phyloP scores from a whole-genome alignment of 108 stramenopile genomes.

The Nitzschia putrida region DNA sequence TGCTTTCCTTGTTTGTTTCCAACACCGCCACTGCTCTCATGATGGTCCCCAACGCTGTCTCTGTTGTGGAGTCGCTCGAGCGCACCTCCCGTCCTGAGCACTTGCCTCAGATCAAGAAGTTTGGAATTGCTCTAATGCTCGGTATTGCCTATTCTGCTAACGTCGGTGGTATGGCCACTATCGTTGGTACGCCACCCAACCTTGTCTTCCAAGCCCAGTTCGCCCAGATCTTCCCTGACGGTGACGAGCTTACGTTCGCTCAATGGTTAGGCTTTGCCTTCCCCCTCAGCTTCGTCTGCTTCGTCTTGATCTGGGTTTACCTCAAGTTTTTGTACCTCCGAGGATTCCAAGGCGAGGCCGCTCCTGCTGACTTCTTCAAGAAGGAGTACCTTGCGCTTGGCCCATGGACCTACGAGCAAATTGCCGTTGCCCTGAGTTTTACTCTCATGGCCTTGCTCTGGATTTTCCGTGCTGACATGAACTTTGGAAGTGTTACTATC shows the following conservation, averaged over 20 bases:
- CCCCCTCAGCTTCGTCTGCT: constrained; percentile 1
- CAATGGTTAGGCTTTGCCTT: constrained; percentile 20
- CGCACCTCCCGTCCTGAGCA: neutral
- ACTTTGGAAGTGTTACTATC: neutral
- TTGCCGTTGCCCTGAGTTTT: neutral
- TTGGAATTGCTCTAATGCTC: constrained; percentile 2
- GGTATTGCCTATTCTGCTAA: constrained; percentile 20
- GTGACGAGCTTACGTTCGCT: constrained; percentile 10
- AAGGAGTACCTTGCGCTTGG: constrained; percentile 8
- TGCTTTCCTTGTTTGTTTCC: constrained; percentile 18
- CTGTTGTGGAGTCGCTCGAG: neutral
- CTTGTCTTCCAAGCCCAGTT: constrained; percentile 15
- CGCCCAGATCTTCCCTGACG: constrained; percentile 12
- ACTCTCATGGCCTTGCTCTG: constrained; percentile 3
- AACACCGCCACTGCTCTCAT: constrained; percentile 14
- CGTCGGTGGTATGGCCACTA: constrained; percentile 18
- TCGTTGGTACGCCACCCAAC: constrained; percentile 14
- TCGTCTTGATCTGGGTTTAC: constrained; percentile 13
- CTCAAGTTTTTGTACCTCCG: constrained; percentile 9
- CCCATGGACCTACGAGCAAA: constrained; percentile 11
- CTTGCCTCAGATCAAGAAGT: neutral
- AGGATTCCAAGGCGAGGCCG: neutral
- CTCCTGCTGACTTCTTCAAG: neutral
- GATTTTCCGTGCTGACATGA: constrained; percentile 9
- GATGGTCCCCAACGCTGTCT: constrained; percentile 19